Conservation (phyloP, 148 eudicot species). For the Mesembryanthemum crystallinum region DNA sequence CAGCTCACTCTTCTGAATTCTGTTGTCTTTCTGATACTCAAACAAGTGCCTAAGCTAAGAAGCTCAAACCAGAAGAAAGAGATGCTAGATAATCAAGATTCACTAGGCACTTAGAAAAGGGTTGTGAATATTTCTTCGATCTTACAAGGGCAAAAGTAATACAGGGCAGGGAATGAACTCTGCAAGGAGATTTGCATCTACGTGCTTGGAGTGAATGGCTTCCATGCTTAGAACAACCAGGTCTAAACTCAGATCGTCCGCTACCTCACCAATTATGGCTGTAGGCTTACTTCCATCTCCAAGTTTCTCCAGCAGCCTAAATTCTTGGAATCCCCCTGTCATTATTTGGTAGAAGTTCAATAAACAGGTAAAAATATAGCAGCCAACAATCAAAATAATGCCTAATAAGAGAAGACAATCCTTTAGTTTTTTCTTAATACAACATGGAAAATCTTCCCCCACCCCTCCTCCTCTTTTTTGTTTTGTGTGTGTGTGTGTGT, state of each 20-base stretch:
- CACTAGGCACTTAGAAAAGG: background rate
- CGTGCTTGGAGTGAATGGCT: slow-evolving; percentile 93
- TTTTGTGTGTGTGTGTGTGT: no score
- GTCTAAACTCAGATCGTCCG: slow-evolving; percentile 88
- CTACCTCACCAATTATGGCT: slow-evolving; percentile 79
- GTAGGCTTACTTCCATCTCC: slow-evolving; percentile 81
- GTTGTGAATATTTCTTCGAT: background rate
- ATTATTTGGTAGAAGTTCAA: background rate
- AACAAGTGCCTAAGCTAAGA: slow-evolving; percentile 6
- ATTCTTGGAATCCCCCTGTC: slow-evolving; percentile 78
- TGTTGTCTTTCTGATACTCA: background rate
- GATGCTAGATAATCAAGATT: slow-evolving; percentile 11
- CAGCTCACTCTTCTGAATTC: background rate
- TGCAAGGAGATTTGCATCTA: slow-evolving; percentile 87
- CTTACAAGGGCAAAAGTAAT: slow-evolving; percentile 68
- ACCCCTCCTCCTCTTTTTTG: no score
- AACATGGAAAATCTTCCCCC: background rate
- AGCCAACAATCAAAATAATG: background rate
- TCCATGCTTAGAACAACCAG: slow-evolving; percentile 98
- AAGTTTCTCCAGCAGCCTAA: slow-evolving; percentile 65
- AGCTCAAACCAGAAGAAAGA: background rate
- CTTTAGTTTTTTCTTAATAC: background rate
- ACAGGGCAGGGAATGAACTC: slow-evolving; percentile 99
- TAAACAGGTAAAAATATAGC: slow-evolving; percentile 2
- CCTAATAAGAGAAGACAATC: background rate